Evolutionary conservation across 441 rosid genomes (phyloP), one percentile per base, ranked within the genome.

Genomic region (Gossypium schwendimanii): DNA sequence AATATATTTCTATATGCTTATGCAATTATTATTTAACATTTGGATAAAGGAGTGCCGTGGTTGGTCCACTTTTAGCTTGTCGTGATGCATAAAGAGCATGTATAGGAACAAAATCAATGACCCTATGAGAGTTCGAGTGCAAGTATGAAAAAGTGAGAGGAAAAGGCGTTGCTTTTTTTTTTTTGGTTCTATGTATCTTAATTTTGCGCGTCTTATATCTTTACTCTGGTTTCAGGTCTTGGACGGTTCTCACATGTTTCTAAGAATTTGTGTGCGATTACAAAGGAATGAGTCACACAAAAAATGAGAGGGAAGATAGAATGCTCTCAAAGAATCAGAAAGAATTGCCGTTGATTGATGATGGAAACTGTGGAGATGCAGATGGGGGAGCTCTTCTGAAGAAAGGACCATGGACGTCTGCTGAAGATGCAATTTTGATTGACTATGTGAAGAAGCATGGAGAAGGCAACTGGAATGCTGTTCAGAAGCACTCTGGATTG

Each of bases 401-500:
- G 89, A 95, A 95, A 87, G 99, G 99, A 21, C 99, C 99, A 6
- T 95, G 99, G 99, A 91, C 99, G 2, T 83, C 99, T 18, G 81
- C 90, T 7, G 98, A 95, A 86, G 99, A 95, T 79, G 87, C 86
- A 20, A 89, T 95, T 76, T 84, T 95, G 84, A 82, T 93, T 90
- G 45, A 41, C 45, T 41, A 91, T 84, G 98, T 95, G 23, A 88
- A 83, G 84, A 93, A 87, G 83, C 97, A 95, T 39, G 98, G 98
- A 3, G 99, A 95, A 76, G 99, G 97, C 73, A 91, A 95, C 82
- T 95, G 99, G 99, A 95, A 90, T 85, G 89, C 94, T 65, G 96
- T 93, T 65, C 99, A 93, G 86, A 91, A 85, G 86, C 85, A 88
- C 77, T 93, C 98, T 0, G 95, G 97, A 63, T 84, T 95, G 57